Evolutionary conservation across 2,329 filamentous ascomycete genomes (phyloP).

Genomic region (Lasiodiplodia sp.): DNA sequence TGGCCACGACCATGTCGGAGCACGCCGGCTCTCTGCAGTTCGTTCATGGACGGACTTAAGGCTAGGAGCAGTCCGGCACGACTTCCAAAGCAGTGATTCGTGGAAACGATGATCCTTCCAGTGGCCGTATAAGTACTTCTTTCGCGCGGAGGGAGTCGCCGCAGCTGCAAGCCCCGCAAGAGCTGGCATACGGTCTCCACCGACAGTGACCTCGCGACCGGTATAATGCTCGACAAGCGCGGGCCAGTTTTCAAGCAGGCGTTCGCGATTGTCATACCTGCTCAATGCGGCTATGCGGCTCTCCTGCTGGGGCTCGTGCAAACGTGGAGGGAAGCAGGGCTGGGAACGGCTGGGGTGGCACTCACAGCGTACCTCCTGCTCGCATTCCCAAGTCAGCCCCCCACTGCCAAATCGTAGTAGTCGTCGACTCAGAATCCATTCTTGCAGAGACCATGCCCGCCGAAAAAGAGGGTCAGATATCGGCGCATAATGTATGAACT

Average conservation of each 20-base stretch:
- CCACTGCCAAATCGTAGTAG: not conserved
- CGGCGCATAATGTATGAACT: not conserved
- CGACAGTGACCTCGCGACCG: not conserved
- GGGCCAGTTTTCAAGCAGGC: not conserved
- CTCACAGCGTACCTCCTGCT: constrained; percentile 9
- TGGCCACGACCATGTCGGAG: constrained; percentile 6
- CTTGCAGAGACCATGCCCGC: constrained; percentile 1
- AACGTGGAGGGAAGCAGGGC: constrained; percentile 11
- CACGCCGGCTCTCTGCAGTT: not conserved
- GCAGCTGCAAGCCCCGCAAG: constrained; percentile 2
- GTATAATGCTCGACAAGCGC: constrained; percentile 2
- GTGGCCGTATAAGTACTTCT: not conserved
- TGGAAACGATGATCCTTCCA: not conserved
- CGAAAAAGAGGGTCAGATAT: not conserved
- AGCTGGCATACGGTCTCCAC: not conserved
- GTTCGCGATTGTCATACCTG: not conserved
- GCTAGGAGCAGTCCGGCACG: not conserved
- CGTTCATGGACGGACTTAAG: not conserved
- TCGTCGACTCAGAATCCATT: constrained; percentile 7
- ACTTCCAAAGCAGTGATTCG: constrained; percentile 4
- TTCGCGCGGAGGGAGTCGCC: not conserved
- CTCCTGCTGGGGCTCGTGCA: constrained; percentile 5
- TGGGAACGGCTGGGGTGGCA: constrained; percentile 9
- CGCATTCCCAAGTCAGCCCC: constrained; percentile 9
- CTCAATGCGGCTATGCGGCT: not conserved